These are phyloP conservation scores for Phytophthora chlamydospora DNA, from an alignment of 352 stramenopile species.

Conservation along the genomic window DNA sequence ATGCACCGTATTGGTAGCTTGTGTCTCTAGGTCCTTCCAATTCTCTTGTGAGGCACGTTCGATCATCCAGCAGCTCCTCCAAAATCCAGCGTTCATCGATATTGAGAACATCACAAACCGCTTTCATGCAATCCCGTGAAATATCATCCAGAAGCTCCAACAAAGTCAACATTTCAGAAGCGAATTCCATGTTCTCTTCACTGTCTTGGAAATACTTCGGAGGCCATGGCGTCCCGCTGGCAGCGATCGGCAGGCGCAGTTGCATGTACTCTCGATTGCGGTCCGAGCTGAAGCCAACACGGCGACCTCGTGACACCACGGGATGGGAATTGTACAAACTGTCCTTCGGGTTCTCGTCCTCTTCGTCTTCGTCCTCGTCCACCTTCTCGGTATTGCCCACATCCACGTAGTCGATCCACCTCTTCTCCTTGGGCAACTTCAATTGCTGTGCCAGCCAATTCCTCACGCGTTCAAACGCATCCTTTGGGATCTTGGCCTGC, in stretches of 20 bases:
- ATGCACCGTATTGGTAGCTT: slow-evolving; percentile 80
- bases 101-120: slow-evolving; percentile 73
- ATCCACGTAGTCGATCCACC: slow-evolving; percentile 81
- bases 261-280: slow-evolving; percentile 84
- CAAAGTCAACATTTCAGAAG: slow-evolving; percentile 60
- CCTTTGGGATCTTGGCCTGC: slow-evolving; percentile 59
- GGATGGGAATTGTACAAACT: slow-evolving; percentile 39
- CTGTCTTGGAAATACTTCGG: slow-evolving; percentile 67
- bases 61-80: slow-evolving; percentile 70
- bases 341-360: slow-evolving; percentile 15
- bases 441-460: slow-evolving; percentile 67
- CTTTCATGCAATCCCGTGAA: slow-evolving; percentile 76
- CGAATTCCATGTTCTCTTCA: slow-evolving; percentile 49
- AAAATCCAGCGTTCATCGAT: slow-evolving; percentile 71
- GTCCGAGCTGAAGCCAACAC: slow-evolving; percentile 76
- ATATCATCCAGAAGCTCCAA: slow-evolving; percentile 70
- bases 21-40: slow-evolving; percentile 41
- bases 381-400: slow-evolving; percentile 14
- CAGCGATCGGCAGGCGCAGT: slow-evolving; percentile 62
- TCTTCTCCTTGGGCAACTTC: slow-evolving; percentile 48
- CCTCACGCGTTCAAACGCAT: slow-evolving; percentile 66
- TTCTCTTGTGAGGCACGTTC: slow-evolving; percentile 36
- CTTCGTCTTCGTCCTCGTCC: neutral
- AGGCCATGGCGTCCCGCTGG: slow-evolving; percentile 80
- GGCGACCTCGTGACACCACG: slow-evolving; percentile 65